Percentiles rank a stretch among this genome's conserved stretches.
Conservation (phyloP, 495 filamentous ascomycete genomes). For the Hypoxylon rickii region DNA sequence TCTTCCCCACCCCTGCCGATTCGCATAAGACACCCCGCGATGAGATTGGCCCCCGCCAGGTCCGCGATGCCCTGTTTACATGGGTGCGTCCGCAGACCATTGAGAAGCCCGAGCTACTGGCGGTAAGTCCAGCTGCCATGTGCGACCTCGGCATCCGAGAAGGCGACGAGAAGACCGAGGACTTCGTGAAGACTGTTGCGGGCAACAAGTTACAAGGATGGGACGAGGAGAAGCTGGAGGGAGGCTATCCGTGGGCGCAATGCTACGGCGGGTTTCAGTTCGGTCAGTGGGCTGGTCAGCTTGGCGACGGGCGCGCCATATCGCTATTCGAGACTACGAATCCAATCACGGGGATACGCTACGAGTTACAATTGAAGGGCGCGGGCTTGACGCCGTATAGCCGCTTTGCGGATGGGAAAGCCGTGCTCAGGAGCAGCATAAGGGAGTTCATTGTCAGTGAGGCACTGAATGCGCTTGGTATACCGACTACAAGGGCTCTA, state of each 20-base stretch:
- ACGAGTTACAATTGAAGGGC: slow-evolving; percentile 93
- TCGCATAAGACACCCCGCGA: slow-evolving; percentile 81
- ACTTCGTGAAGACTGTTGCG: slow-evolving; percentile 75
- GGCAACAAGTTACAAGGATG: slow-evolving; percentile 78
- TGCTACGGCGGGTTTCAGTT: slow-evolving; percentile 93
- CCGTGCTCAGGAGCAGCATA: slow-evolving; percentile 87
- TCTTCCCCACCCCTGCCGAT: slow-evolving; percentile 76
- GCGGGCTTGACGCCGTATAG: slow-evolving; percentile 93
- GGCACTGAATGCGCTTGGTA: slow-evolving; percentile 76
- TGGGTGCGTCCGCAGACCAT: slow-evolving; percentile 80
- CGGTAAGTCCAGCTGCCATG: slow-evolving; percentile 76
- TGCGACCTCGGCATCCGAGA: slow-evolving; percentile 72
- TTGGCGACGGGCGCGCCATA: slow-evolving; percentile 94
- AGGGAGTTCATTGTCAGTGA: slow-evolving; percentile 93
- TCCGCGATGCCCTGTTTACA: slow-evolving; percentile 85
- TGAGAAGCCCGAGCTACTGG: slow-evolving; percentile 75
- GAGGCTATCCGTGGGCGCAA: slow-evolving; percentile 94
- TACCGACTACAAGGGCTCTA: slow-evolving; percentile 86
- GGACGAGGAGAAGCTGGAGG: slow-evolving; percentile 60
- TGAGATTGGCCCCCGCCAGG: slow-evolving; percentile 77
- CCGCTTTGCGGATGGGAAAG: slow-evolving; percentile 96
- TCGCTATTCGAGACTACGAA: slow-evolving; percentile 91
- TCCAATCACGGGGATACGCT: slow-evolving; percentile 68
- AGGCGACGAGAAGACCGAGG: slow-evolving; percentile 68
- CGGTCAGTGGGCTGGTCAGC: slow-evolving; percentile 91